Conservation (phyloP, 148 eudicot genomes). For the Rhododendron simsii region DNA sequence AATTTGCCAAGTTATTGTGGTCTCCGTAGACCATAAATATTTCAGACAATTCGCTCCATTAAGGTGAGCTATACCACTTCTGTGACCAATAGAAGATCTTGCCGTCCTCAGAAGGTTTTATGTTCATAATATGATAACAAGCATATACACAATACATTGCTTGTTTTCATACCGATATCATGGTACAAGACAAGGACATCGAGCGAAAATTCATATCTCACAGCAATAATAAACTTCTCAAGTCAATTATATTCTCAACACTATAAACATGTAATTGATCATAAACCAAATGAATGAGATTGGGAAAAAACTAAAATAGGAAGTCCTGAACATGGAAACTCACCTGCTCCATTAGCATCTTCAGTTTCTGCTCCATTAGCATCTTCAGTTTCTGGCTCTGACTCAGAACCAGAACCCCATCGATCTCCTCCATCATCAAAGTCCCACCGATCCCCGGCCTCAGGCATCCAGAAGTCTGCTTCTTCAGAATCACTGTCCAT, state of each 20-base stretch:
- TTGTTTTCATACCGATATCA: not conserved
- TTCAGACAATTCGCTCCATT: not conserved
- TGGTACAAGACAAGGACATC: not conserved
- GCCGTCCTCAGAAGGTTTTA: not conserved
- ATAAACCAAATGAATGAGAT: not conserved
- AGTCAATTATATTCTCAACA: not conserved
- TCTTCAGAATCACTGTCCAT: conserved; percentile 55
- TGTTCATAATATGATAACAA: not conserved
- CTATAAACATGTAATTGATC: not conserved
- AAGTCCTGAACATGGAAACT: not conserved
- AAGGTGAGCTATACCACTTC: not conserved
- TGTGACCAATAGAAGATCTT: not conserved
- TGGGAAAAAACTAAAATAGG: not conserved
- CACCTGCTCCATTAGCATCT: conserved; percentile 51
- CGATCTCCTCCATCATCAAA: conserved; percentile 83
- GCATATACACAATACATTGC: not conserved
- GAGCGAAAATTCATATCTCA: not conserved
- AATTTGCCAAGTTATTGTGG: not conserved
- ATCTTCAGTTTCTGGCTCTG: conserved; percentile 39
- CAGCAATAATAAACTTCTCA: not conserved
- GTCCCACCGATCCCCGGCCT: conserved; percentile 76
- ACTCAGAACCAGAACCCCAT: conserved; percentile 69
- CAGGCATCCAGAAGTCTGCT: conserved; percentile 78
- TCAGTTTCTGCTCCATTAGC: conserved; percentile 33
- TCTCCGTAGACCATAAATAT: not conserved